Conservation (phyloP, 1,284 basidiomycete genomes). For the Cryptococcus sp. region DNA sequence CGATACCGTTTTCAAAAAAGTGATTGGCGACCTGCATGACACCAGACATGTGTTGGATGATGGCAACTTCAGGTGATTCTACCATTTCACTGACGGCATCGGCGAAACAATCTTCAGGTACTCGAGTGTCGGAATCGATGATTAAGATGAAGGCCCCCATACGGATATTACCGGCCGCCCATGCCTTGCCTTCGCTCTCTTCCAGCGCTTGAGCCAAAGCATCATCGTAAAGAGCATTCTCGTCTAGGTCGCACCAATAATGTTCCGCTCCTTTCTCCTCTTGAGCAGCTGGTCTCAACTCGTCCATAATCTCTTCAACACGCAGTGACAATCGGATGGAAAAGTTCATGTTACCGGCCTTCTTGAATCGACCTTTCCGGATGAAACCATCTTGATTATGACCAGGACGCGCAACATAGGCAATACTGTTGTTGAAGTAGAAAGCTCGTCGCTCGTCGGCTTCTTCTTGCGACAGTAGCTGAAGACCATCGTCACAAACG, state of each 20-base stretch:
- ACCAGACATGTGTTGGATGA: conserved; percentile 45
- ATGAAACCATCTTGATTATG: conserved; percentile 68
- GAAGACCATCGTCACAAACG: conserved; percentile 58
- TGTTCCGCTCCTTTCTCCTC: conserved; percentile 15
- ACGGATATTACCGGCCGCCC: conserved; percentile 44
- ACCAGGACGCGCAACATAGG: conserved; percentile 74
- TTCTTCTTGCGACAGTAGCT: conserved; percentile 60
- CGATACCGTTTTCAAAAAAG: conserved; percentile 77
- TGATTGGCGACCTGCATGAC: conserved; percentile 76
- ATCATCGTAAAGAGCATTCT: conserved; percentile 36
- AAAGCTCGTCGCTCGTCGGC: conserved; percentile 66
- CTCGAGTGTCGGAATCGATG: conserved; percentile 75
- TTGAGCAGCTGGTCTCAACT: conserved; percentile 44
- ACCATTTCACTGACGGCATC: conserved; percentile 48
- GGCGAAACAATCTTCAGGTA: conserved; percentile 78
- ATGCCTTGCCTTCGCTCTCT: conserved; percentile 56
- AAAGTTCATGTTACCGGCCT: conserved; percentile 86
- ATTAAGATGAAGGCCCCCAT: conserved; percentile 63
- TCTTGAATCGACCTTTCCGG: conserved; percentile 83
- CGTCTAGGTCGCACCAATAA: conserved; percentile 34
- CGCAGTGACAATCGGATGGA: conserved; percentile 65
- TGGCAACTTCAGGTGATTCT: conserved; percentile 27
- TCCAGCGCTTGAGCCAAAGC: conserved; percentile 46
- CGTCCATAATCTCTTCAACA: conserved; percentile 66
- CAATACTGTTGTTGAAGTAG: conserved; percentile 75